Evolutionary conservation across 345 rosid genomes (phyloP).

Genomic region (Dovyalis caffra): DNA sequence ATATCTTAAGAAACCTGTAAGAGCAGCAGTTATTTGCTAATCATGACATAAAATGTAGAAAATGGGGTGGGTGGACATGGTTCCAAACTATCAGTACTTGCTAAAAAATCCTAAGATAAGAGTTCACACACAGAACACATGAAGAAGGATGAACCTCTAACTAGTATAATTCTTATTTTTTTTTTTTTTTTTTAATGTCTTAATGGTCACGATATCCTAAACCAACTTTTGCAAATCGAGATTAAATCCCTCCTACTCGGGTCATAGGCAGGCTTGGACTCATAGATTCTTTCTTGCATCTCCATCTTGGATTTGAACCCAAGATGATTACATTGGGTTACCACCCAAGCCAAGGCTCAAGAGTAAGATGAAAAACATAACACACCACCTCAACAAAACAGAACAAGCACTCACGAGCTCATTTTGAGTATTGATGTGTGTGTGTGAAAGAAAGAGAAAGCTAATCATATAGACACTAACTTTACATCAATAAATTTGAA

Average conservation of each 20-base stretch:
- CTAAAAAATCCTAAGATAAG: not conserved
- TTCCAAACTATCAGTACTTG: not conserved
- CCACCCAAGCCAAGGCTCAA: not conserved
- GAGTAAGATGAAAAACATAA: too few species aligned
- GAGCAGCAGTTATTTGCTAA: too few species aligned
- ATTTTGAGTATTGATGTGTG: too few species aligned
- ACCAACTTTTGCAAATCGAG: not conserved
- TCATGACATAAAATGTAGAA: too few species aligned
- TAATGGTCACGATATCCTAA: not conserved
- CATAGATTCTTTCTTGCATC: not conserved
- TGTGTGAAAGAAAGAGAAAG: too few species aligned
- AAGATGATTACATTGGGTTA: not conserved
- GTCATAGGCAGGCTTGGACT: not conserved
- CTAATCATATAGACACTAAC: not conserved
- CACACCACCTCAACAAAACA: too few species aligned
- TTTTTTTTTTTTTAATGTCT: not conserved
- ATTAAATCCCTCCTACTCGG: not conserved
- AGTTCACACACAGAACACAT: not conserved
- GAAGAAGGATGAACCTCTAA: not conserved
- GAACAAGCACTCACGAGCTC: too few species aligned
- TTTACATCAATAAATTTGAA: too few species aligned
- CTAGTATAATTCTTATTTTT: not conserved
- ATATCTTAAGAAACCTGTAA: not conserved
- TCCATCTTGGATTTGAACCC: not conserved
- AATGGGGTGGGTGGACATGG: too few species aligned